Evolutionary conservation across 495 filamentous ascomycete species (phyloP), one percentile per base, ranked within the genome.

Genomic region (Aspergillus heteromorphus): DNA sequence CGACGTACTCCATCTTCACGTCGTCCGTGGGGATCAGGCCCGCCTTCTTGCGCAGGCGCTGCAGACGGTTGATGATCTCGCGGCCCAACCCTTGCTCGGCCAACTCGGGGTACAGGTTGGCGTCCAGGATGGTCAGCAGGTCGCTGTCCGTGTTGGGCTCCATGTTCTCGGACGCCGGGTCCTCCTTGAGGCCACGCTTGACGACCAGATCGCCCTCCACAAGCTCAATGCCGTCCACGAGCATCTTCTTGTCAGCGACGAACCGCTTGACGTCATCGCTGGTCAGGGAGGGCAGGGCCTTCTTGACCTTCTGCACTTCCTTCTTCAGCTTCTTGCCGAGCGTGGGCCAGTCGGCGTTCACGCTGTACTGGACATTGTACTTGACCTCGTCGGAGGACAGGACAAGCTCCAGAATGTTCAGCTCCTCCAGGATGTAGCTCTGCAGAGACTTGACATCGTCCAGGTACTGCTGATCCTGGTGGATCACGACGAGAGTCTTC

Each of bases 321-420:
- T 95, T 97, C 79, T 89, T 95, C 49, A 97, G 78, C 73, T 97
- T 97, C 82, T 96, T 96, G 54, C 93, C 93, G 31, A 98, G 80
- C 0, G 86, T 89, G 1, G 92, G 87, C 89, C 92, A 97, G 71
- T 98, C 93, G 8, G 90, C 93, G 25, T 78, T 78, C 40, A 89
- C 87, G 53, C 85, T 88, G 74, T 96, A 96, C 61, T 92, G 87
- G 17, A 98, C 91, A 42, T 88, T 86, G 74, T 97, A 96, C 62
- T 85, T 88, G 36, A 80, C 85, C 72, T 97, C 95, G 55, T 98
- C 90, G 6, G 83, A 84, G 1, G 90, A 87, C 49, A 97, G 76
- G 25, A 95, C 73, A n/a, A 98, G 74, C 40, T 95, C 85, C 38
- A 83, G 83, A 20, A 98, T 78, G 68, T 97, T 98, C 16, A 98